phyloP scores from a whole-genome alignment of 208 protist genomes.

The Acanthamoeba healyi region DNA sequence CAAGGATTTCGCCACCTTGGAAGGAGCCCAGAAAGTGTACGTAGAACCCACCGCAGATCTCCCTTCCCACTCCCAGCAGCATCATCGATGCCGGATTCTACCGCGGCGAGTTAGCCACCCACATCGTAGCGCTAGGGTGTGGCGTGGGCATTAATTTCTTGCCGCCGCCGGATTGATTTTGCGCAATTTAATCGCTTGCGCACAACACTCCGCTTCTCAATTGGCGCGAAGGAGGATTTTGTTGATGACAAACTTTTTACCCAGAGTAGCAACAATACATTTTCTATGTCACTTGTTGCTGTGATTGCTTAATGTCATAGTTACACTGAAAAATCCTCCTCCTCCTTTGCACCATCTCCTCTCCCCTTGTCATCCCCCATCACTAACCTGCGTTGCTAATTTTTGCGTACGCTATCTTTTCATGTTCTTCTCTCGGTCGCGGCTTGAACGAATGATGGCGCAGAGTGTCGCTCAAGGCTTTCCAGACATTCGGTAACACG shows the following conservation, averaged over 20 bases:
- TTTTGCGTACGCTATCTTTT: neutral
- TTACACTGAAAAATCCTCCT: slow-evolving; percentile 21
- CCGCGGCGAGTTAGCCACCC: too few species aligned
- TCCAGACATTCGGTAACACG: slow-evolving; percentile 95
- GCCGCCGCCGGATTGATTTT: too few species aligned
- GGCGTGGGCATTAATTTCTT: neutral
- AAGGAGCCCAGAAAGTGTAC: slow-evolving; percentile 86
- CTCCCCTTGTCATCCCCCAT: neutral
- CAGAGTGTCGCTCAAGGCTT: slow-evolving; percentile 92
- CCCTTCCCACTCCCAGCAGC: too few species aligned
- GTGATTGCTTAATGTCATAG: slow-evolving; percentile 45
- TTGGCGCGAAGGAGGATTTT: neutral
- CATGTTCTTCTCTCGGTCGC: neutral
- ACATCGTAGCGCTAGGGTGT: too few species aligned
- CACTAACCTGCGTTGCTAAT: neutral
- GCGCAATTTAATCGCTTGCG: too few species aligned
- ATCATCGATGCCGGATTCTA: too few species aligned
- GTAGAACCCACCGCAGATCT: slow-evolving; percentile 2
- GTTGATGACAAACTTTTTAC: neutral
- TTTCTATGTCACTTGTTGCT: neutral
- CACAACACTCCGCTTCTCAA: neutral
- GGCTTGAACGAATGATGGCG: too few species aligned
- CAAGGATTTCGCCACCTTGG: slow-evolving; percentile 85
- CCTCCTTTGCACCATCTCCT: neutral
- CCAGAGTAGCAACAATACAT: neutral